These are phyloP conservation scores for Cydonia oblonga DNA, from an alignment of 331 rosid species.

Conservation along the genomic window DNA sequence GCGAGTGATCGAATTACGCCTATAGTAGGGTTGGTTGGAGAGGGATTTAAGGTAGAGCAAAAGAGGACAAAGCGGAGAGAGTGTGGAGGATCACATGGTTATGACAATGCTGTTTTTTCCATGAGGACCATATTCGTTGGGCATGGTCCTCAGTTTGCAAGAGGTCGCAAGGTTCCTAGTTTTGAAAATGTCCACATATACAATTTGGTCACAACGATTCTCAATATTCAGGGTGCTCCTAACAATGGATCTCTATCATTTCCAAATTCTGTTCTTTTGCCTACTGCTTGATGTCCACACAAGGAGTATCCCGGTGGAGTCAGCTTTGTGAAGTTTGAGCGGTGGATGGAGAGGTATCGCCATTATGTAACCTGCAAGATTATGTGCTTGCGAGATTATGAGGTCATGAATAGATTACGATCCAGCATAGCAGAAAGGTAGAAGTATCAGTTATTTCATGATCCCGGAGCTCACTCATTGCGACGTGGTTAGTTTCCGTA, in stretches of 20 bases:
- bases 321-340: slow-evolving; percentile 6
- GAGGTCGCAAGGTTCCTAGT: slow-evolving; percentile 77
- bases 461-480: not conserved
- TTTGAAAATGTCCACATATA: slow-evolving; percentile 90
- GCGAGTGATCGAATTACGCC: slow-evolving; percentile 65
- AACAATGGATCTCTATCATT: slow-evolving; percentile 72
- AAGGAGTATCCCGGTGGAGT: not conserved
- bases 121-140: slow-evolving; percentile 86
- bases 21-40: slow-evolving; percentile 62
- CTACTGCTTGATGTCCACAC: slow-evolving; percentile 21
- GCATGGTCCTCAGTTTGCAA: slow-evolving; percentile 87
- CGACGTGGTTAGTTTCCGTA: slow-evolving; percentile 2
- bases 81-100: slow-evolving; percentile 94
- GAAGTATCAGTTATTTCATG: not conserved
- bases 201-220: slow-evolving; percentile 77
- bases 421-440: not conserved
- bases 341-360: not conserved
- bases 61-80: slow-evolving; percentile 43
- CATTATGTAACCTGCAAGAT: slow-evolving; percentile 5
- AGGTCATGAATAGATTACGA: slow-evolving; percentile 10
- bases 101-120: slow-evolving; percentile 80
- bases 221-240: slow-evolving; percentile 61
- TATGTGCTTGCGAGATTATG: not conserved
- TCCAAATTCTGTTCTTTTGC: slow-evolving; percentile 51
- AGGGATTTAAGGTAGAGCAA: slow-evolving; percentile 79